phyloP scores from a whole-genome alignment of 148 eudicot genomes.

The Rhododendron henanense region DNA sequence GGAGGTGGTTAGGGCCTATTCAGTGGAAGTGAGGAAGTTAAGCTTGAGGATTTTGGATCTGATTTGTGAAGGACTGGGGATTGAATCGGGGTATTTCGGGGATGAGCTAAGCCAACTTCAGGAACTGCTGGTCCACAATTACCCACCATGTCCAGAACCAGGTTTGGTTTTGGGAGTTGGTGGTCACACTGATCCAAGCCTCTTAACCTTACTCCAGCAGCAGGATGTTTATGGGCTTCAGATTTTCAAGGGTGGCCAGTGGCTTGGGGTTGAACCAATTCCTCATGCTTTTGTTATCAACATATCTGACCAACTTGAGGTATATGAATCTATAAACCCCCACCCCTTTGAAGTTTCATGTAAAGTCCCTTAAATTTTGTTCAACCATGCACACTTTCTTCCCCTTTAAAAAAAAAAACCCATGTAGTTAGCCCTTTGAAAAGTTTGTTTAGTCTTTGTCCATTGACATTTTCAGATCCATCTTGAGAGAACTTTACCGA shows the following conservation, averaged over 20 bases:
- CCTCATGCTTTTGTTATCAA: background rate
- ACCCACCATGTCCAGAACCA: slow-evolving; percentile 9
- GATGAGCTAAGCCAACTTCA: background rate
- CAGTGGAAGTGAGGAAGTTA: slow-evolving; percentile 9
- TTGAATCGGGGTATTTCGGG: background rate
- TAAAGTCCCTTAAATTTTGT: background rate
- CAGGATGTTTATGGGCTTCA: background rate
- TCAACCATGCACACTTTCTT: background rate
- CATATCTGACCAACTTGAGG: background rate
- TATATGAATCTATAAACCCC: background rate
- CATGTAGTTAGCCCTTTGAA: too few species aligned
- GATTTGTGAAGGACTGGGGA: slow-evolving; percentile 16
- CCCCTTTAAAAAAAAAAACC: background rate
- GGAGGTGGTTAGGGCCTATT: slow-evolving; percentile 12
- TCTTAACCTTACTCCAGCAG: background rate
- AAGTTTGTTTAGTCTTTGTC: too few species aligned
- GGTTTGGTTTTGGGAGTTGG: background rate
- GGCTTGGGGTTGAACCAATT: background rate
- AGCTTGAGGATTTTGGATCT: slow-evolving; percentile 3
- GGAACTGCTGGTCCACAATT: background rate
- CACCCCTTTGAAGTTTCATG: background rate
- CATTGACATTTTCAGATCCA: background rate
- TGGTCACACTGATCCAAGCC: background rate
- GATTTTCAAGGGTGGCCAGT: background rate
- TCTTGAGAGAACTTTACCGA: background rate